Evolutionary conservation across 352 stramenopile genomes (phyloP), one percentile per base, ranked within the genome.

Genomic region (Pythium chondricola): DNA sequence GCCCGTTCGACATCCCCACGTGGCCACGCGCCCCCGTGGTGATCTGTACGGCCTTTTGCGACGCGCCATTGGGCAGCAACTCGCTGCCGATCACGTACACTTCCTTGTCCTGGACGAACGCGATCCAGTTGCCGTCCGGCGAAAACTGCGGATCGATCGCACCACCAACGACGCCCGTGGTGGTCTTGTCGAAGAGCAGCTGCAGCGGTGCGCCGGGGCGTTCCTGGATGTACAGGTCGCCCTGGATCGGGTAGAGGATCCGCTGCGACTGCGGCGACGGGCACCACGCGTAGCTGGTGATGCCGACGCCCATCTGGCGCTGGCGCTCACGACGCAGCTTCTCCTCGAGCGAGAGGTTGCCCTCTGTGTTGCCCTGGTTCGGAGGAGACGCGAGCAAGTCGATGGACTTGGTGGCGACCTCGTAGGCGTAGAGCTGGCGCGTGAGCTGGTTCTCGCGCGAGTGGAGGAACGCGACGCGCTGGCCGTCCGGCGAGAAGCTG

Each of bases 171-270:
- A 61, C 71, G 6, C 75, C 76, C 2, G 81, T 86, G 5, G 75
- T 80, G 16, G 58, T 69, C 56, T 95, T 96, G 58, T 96, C 83
- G 47, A 96, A 96, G 18, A 96, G 70, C 47, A 96, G 55, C 42
- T 78, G 66, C 9, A 95, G 55, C 44, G 72, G 67, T 0, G 70
- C 79, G n/a, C 71, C 73, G 0, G 72, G 70, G 27, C 71, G 41
- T 55, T 98, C 90, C 69, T 98, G 93, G 16, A 98, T 63, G 65
- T 96, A 98, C 29, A 98, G 55, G 58, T 95, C 94, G 31, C 95
- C 95, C 57, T 95, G 74, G 29, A 96, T 80, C 38, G 91, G 90
- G 59, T 97, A 93, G 31, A 97, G 53, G 30, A 97, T 72, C 21
- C 84, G 67, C 41, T 92, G 68, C 30, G 68, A 69, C 30, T 80